A percentile compares a stretch with the other conserved stretches of the same genome.
These are phyloP conservation scores for Eustoma russellianum DNA, from an alignment of 257 asterid genomes.

Conservation along the genomic window DNA sequence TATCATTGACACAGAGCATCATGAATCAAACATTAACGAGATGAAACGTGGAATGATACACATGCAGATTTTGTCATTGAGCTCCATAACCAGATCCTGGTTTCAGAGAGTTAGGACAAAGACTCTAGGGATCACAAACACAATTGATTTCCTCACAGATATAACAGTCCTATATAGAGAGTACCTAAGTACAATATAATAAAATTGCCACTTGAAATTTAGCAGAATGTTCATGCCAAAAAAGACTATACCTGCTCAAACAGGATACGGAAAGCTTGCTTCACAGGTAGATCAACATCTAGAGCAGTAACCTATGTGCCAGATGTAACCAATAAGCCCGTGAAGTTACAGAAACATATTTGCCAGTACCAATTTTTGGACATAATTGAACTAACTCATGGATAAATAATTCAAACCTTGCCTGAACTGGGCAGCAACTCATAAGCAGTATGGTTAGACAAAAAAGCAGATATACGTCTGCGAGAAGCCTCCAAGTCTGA, in stretches of 20 bases:
- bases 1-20: no score
- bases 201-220: neutral
- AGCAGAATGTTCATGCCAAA: neutral
- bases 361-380: neutral
- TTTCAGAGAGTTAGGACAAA: no score
- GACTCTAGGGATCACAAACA: no score
- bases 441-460: conserved; percentile 73
- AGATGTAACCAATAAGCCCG: conserved; percentile 6
- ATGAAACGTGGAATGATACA: no score
- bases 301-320: conserved; percentile 57
- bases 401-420: conserved; percentile 45
- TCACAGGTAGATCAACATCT: conserved; percentile 77
- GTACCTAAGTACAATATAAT: neutral
- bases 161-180: neutral
- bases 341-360: neutral
- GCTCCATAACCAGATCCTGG: no score
- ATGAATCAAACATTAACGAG: no score
- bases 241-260: conserved; percentile 73
- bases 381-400: conserved; percentile 3
- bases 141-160: no score
- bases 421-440: conserved; percentile 95
- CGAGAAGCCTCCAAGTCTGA: conserved; percentile 67
- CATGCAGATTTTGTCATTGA: no score
- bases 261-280: conserved; percentile 85
- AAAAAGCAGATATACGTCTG: conserved; percentile 54